Evolutionary conservation across 208 protist genomes (phyloP), one percentile per base, ranked within the genome.

Genomic region (Trichomonas gallinae): DNA sequence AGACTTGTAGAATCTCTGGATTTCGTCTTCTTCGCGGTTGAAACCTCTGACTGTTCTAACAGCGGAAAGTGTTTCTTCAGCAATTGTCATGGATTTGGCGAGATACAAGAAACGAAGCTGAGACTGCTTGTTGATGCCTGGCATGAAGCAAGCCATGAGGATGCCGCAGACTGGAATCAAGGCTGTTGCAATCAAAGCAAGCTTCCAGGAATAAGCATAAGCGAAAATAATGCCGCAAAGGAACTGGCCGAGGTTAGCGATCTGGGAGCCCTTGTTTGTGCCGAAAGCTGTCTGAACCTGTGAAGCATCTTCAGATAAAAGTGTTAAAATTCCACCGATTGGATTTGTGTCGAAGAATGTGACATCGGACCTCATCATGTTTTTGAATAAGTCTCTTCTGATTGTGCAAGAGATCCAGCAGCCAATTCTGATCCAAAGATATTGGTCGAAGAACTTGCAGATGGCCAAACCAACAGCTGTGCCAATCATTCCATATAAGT

Each of bases 11-110:
- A 93, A 93, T 38, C 87, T 23, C 21, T 93, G 3, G 36, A 34
- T 34, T 51, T 93, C 87, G 21, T 34, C 26, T 9, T 48, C 40
- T 93, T 93, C 87, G 17, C 87, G 9, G n/a, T 93, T 93, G n/a
- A 91, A 96, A 3, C 85, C 96, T 72, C 46, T 44, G 4, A 96
- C 72, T 10, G 96, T 96, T 46, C 96, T 31, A 91, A 96, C 93
- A 17, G 46, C 1, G 42, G 96, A 91, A 17, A 96, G 44, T 46
- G 96, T 96, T 93, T 96, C 96, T 48, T 96, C 96, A 87, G 96
- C 96, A 49, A 96, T 93, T 49, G 85, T 93, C 51, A 93, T 93
- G 2, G 51, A 51, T 38, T 93, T 34, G 17, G 44, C 0, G 21
- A 51, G 6, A 17, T 26, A 51, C 4, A 51, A 21, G 34, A 93